Conservation (phyloP, 345 rosid species). For the Raphanus sativus region DNA sequence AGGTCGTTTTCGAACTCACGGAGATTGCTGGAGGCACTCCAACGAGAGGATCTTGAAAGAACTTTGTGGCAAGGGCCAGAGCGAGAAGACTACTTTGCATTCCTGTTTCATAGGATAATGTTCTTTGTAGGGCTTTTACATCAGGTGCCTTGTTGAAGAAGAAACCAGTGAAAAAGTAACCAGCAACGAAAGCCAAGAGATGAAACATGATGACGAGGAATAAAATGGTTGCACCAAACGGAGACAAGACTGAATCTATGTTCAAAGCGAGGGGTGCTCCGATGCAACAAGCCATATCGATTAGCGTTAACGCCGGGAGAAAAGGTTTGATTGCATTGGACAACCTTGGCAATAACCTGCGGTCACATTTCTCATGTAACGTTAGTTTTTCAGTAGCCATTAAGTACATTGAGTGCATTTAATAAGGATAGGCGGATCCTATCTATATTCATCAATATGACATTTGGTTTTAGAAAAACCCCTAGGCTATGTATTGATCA, state of each 20-base stretch:
- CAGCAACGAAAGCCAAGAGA: conserved; percentile 70
- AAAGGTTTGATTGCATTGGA: conserved; percentile 66
- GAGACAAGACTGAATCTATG: conserved; percentile 70
- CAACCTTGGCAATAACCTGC: conserved; percentile 71
- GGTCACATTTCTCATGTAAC: not conserved
- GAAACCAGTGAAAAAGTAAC: conserved; percentile 61
- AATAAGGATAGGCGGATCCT: not conserved
- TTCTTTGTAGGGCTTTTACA: conserved; percentile 77
- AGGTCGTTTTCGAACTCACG: conserved; percentile 41
- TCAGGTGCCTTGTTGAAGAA: conserved; percentile 59
- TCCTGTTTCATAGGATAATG: conserved; percentile 88
- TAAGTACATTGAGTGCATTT: not conserved
- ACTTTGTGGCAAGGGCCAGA: conserved; percentile 82
- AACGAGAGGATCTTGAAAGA: conserved; percentile 94
- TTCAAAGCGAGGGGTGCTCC: conserved; percentile 92
- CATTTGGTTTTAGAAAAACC: not conserved
- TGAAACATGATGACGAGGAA: conserved; percentile 68
- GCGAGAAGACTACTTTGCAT: conserved; percentile 99
- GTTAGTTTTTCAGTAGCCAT: not conserved
- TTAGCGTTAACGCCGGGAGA: conserved; percentile 74
- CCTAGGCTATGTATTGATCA: not conserved
- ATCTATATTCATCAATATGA: not conserved
- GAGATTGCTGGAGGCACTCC: conserved; percentile 93
- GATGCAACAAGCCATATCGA: conserved; percentile 79
- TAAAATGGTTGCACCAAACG: conserved; percentile 64